Evolutionary conservation across 345 rosid species (phyloP), one percentile per base, ranked within the genome.

Genomic region (Citrus mangshanensis): DNA sequence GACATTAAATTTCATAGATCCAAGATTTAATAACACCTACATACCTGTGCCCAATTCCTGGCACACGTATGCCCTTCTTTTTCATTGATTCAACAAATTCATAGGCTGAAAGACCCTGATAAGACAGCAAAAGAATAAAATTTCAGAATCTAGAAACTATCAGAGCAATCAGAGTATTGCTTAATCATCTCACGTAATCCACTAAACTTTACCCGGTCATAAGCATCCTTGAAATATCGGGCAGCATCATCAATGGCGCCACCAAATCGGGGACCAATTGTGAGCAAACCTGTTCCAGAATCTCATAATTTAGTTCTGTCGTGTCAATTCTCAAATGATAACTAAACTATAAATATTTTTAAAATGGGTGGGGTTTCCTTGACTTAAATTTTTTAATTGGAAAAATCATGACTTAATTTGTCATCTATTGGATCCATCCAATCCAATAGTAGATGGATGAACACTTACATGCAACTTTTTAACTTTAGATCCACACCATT

Each of bases 211-310:
- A 92, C 98, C 87, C 86, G 89, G 80, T 94, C 97, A 72, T 89
- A 93, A 79, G 97, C 99, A 87, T 95, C 99, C 87, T 95, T 94
- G 78, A 95, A 95, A 88, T 91, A 95, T 79, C 97, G 91, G 74
- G 99, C 97, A 73, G 97, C 98, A 75, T 96, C 99, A 79, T 96
- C 97, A 84, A 96, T 89, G 70, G 99, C 99, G 81, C 98, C 98
- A 83, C 98, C 99, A 80, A 96, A 96, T 85, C 98, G 90, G 6
- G 98, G 99, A 77, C 99, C 99, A 76, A 96, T 94, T 19, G 98
- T 96, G 56, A 96, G 87, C 88, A 96, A 87, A 83, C 99, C 99
- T 93, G 91, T 83, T 73, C 32, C 75, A 76, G 64, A 75, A 80
- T 73, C 71, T 58, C 82, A 69, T 60, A 27, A 70, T 56, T 80